These are phyloP conservation scores for Carallia pectinifolia DNA, from an alignment of 345 rosid species.

Conservation along the genomic window DNA sequence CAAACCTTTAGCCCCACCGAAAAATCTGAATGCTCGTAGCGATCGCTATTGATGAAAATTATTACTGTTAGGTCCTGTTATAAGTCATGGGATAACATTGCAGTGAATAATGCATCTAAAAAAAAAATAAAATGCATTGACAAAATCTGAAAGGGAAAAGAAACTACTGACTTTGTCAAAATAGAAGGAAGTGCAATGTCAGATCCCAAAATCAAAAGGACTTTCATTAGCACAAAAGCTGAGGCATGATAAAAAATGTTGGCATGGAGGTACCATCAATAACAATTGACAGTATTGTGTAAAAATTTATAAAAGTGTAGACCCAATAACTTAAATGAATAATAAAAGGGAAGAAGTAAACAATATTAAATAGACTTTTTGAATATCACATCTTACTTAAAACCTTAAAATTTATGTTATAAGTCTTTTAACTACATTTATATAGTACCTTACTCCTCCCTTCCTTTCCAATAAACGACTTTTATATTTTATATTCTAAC, in stretches of 20 bases:
- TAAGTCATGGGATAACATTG: constrained; percentile 8
- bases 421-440: too few relatives aligned
- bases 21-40: constrained; percentile 57
- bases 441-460: too few relatives aligned
- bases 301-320: too few relatives aligned
- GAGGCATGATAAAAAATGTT: constrained; percentile 8
- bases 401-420: too few relatives aligned
- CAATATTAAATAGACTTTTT: too few relatives aligned
- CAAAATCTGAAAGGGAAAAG: background rate
- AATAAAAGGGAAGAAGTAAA: too few relatives aligned
- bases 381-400: too few relatives aligned
- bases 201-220: background rate
- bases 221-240: background rate
- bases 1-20: constrained; percentile 79
- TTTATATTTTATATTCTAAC: too few relatives aligned
- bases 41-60: constrained; percentile 58
- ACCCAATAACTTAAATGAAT: too few relatives aligned
- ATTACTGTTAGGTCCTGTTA: constrained; percentile 78
- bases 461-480: too few relatives aligned
- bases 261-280: too few relatives aligned
- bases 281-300: too few relatives aligned
- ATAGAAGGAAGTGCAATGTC: background rate
- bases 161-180: background rate
- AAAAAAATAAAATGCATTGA: background rate
- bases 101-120: constrained; percentile 4